These are phyloP conservation scores for Amanita muscaria DNA, from an alignment of 768 basidiomycete species.

Conservation along the genomic window DNA sequence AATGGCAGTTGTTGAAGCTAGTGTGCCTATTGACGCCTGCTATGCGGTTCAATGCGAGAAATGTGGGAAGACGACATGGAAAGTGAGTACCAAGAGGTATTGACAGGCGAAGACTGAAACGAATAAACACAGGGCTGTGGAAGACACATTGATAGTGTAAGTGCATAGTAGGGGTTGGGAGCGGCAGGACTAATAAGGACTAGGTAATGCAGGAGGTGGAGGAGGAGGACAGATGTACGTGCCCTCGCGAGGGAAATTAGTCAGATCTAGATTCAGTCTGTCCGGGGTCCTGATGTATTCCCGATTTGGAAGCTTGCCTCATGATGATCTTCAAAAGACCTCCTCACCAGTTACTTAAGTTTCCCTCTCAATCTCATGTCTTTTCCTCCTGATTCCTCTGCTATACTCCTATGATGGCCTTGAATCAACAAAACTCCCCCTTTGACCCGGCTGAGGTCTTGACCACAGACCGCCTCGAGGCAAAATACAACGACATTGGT, in stretches of 20 bases:
- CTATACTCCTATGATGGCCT: constrained; percentile 15
- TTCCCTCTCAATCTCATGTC: constrained; percentile 11
- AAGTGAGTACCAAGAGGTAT: constrained; percentile 31
- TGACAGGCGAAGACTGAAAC: constrained; percentile 12
- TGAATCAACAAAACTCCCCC: constrained; percentile 16
- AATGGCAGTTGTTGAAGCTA: not conserved
- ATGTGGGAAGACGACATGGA: constrained; percentile 69
- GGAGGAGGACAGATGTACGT: constrained; percentile 39
- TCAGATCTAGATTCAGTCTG: constrained; percentile 5
- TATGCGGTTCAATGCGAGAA: constrained; percentile 45
- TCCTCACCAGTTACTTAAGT: not conserved
- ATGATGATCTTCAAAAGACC: constrained; percentile 27
- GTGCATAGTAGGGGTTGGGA: constrained; percentile 16
- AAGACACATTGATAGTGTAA: constrained; percentile 52
- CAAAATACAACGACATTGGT: constrained; percentile 31
- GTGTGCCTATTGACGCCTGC: constrained; percentile 44
- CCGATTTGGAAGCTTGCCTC: constrained; percentile 20
- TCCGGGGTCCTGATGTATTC: constrained; percentile 9
- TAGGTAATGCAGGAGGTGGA: constrained; percentile 41
- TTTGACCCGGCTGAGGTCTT: constrained; percentile 39
- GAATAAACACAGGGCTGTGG: constrained; percentile 56
- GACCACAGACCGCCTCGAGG: constrained; percentile 38
- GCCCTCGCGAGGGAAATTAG: constrained; percentile 17
- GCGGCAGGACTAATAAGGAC: constrained; percentile 2
- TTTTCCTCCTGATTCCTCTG: constrained; percentile 15